Evolutionary conservation across 257 asterid species (phyloP), one percentile per base, ranked within the genome.

Genomic region (Rehmannia glutinosa): DNA sequence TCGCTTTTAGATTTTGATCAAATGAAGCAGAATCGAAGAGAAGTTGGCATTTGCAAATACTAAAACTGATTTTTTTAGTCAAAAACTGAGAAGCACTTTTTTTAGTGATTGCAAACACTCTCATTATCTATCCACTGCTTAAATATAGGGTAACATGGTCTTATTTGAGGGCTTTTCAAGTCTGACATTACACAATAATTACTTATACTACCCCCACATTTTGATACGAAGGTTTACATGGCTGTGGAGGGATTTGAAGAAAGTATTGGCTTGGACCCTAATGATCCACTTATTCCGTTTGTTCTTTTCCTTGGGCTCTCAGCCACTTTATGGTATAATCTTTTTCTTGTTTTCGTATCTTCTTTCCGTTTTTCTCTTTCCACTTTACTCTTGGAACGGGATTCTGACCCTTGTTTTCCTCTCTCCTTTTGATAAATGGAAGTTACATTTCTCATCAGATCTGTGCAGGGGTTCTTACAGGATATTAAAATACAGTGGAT

Each of bases 391-490:
- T 12, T 24, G 11, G 35, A 53, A 11, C 36, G 25, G 20, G 20
- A 32, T 53, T 53, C 3, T 23, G 60, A 32, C 38, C 8, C 33
- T 55, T 55, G 41, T 32, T 57, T 56, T 41, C 55, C 36, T 51
- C 54, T 61, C 54, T 30, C 51, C 57, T 62, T 73, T 24, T 53
- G 12, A 23, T 45, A 75, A 77, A 76, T 79, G 83, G 70, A 80
- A 83, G 64, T 91, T 88, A 88, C 84, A 86, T 80, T 84, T 81
- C 54, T 77, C 83, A 90, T 90, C 96, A 90, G 95, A 90, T 93
- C 74, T 84, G 65, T 93, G 95, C 91, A 93, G 99, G 99, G 88
- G 82, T 78, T 88, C 90, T 76, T 93, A 83, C 77, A 81, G 92
- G 87, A 76, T 72, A 78, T 80, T 77, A 30, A 86, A 77, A 10